These are phyloP conservation scores for Allantophomopsis lycopodina DNA, from an alignment of 2,329 filamentous ascomycete genomes.

Conservation along the genomic window DNA sequence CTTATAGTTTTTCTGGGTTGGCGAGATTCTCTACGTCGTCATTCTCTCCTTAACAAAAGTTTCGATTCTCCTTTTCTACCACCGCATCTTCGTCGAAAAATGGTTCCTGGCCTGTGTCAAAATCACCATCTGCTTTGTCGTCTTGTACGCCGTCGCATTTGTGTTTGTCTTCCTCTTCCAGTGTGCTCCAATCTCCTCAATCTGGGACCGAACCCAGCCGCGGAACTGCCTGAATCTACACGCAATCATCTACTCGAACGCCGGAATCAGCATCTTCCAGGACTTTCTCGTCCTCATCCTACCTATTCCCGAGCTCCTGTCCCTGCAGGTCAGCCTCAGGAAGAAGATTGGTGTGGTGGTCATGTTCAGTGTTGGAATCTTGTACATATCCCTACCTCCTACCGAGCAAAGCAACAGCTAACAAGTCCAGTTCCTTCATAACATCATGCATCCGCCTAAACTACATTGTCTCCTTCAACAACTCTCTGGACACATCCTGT, in stretches of 20 bases:
- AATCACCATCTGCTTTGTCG: constrained; percentile 1
- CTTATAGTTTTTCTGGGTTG: neutral
- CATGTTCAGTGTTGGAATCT: neutral
- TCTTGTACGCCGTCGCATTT: constrained; percentile 3
- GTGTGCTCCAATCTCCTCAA: constrained; percentile 5
- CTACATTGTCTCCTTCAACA: neutral
- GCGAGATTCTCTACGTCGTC: constrained; percentile 1
- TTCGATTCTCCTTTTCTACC: constrained; percentile 4
- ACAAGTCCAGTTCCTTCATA: too few relatives aligned
- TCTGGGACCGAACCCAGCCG: constrained; percentile 7
- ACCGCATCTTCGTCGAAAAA: constrained; percentile 1
- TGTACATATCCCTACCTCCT: neutral
- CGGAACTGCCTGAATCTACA: neutral
- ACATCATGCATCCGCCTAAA: neutral
- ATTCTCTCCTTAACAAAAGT: constrained; percentile 2
- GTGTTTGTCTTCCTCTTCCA: constrained; percentile 5
- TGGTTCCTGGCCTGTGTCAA: neutral
- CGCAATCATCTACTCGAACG: neutral
- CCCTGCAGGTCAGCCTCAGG: neutral
- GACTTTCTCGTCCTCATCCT: neutral
- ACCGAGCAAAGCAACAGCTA: too few relatives aligned
- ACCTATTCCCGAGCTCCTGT: neutral
- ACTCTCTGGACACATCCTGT: neutral
- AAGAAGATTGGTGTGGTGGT: neutral
- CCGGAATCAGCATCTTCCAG: neutral